phyloP scores from a whole-genome alignment of 352 stramenopile species.

The Pythium rhizo-oryzae region DNA sequence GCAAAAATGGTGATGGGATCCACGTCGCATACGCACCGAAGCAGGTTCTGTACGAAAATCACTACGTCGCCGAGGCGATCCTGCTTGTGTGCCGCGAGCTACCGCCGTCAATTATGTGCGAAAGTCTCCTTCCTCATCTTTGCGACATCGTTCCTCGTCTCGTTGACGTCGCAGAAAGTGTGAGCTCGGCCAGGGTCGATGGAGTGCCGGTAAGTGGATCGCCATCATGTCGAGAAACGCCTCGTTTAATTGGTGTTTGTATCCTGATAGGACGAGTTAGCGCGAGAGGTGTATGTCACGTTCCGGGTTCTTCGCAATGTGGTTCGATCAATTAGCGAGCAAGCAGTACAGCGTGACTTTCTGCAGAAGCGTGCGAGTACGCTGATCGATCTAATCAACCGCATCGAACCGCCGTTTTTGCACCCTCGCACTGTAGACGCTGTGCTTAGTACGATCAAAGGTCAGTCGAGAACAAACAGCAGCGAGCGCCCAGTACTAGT shows the following conservation, averaged over 20 bases:
- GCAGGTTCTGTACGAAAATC: slow-evolving; percentile 57
- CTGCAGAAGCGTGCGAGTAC: slow-evolving; percentile 41
- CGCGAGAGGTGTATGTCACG: slow-evolving; percentile 72
- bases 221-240: neutral
- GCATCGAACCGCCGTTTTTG: slow-evolving; percentile 66
- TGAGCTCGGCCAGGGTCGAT: slow-evolving; percentile 63
- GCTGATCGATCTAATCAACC: slow-evolving; percentile 56
- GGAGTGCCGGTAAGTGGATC: slow-evolving; percentile 59
- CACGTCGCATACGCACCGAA: slow-evolving; percentile 71
- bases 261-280: slow-evolving; percentile 55
- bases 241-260: neutral
- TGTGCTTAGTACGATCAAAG: slow-evolving; percentile 49
- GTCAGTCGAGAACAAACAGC: slow-evolving; percentile 4
- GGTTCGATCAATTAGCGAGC: slow-evolving; percentile 57
- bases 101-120: slow-evolving; percentile 46
- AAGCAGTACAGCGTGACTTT: slow-evolving; percentile 49
- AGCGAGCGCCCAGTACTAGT: slow-evolving; percentile 7
- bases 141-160: slow-evolving; percentile 39
- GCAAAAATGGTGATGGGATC: slow-evolving; percentile 44
- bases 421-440: slow-evolving; percentile 60
- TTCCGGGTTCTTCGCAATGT: slow-evolving; percentile 66
- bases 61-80: slow-evolving; percentile 68
- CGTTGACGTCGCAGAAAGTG: slow-evolving; percentile 69
- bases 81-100: slow-evolving; percentile 68
- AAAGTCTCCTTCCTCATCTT: slow-evolving; percentile 45